A percentile compares a stretch with the other conserved stretches of the same genome.
Evolutionary conservation across 2,329 filamentous ascomycete species (phyloP).

Genomic region (Neurospora sp.): DNA sequence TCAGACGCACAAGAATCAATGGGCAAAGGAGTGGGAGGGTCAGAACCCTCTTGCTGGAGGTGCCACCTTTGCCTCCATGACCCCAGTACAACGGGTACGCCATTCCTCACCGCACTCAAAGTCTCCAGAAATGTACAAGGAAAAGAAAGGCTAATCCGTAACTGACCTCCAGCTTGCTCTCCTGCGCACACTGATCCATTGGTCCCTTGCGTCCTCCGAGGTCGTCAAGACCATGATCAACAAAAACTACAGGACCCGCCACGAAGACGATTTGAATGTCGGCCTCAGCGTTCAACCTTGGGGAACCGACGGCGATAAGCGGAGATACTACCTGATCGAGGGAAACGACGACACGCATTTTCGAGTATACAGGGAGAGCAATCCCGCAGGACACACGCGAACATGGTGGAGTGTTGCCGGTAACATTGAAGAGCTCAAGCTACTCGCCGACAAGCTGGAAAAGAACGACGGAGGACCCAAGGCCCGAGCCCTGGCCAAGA

Average conservation of each 20-base stretch:
- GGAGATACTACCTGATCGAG: constrained; percentile 88
- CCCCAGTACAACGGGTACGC: constrained; percentile 67
- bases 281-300: constrained; percentile 72
- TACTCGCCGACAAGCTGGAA: constrained; percentile 65
- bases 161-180: constrained; percentile 56
- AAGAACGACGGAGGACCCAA: constrained; percentile 70
- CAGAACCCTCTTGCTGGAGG: constrained; percentile 76
- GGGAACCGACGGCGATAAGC: constrained; percentile 75
- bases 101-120: not conserved
- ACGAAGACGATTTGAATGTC: constrained; percentile 72
- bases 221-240: constrained; percentile 71
- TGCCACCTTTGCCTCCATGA: constrained; percentile 73
- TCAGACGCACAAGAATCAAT: constrained; percentile 74
- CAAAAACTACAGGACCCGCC: constrained; percentile 81
- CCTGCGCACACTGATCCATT: constrained; percentile 72
- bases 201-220: constrained; percentile 85
- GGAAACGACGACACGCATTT: constrained; percentile 91
- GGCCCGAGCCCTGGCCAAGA: constrained; percentile 66
- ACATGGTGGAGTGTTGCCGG: constrained; percentile 94
- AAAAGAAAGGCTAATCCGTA: constrained; percentile 4
- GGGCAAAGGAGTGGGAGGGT: constrained; percentile 73
- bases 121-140: not conserved
- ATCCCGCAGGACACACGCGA: constrained; percentile 61
- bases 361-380: constrained; percentile 87
- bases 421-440: constrained; percentile 74